phyloP scores from a whole-genome alignment of 1,284 basidiomycete species.

The Phellopilus nigrolimitatus region DNA sequence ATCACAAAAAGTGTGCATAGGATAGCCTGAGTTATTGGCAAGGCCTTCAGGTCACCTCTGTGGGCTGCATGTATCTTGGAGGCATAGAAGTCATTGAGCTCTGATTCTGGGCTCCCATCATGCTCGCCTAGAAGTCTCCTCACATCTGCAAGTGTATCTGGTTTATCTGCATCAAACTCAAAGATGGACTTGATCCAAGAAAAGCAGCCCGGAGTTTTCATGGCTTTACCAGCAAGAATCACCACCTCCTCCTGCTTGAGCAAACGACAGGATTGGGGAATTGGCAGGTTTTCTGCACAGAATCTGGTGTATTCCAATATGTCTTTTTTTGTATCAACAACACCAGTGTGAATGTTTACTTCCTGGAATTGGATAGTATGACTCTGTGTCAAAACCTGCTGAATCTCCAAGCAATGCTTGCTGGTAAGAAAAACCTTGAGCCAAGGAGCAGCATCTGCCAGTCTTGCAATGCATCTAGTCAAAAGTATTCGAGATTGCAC shows the following conservation, averaged over 20 bases:
- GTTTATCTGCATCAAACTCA: neutral
- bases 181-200: neutral
- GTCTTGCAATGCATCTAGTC: neutral
- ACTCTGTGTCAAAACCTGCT: neutral
- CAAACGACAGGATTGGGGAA: neutral
- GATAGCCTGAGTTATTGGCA: too few species aligned
- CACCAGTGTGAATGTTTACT: neutral
- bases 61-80: too few species aligned
- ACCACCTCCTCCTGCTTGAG: neutral
- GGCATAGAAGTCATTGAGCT: too few species aligned
- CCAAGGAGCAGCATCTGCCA: neutral
- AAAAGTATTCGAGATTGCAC: neutral
- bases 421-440: constrained; percentile 9
- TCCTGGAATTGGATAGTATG: neutral
- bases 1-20: too few species aligned
- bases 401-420: neutral
- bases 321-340: neutral
- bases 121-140: too few species aligned
- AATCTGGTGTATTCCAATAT: neutral
- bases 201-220: neutral
- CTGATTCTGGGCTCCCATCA: too few species aligned
- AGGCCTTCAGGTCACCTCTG: too few species aligned
- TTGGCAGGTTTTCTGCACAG: neutral
- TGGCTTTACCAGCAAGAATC: neutral
- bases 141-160: too few species aligned